Conservation (phyloP, 768 basidiomycete genomes). For the Russula compacta region DNA sequence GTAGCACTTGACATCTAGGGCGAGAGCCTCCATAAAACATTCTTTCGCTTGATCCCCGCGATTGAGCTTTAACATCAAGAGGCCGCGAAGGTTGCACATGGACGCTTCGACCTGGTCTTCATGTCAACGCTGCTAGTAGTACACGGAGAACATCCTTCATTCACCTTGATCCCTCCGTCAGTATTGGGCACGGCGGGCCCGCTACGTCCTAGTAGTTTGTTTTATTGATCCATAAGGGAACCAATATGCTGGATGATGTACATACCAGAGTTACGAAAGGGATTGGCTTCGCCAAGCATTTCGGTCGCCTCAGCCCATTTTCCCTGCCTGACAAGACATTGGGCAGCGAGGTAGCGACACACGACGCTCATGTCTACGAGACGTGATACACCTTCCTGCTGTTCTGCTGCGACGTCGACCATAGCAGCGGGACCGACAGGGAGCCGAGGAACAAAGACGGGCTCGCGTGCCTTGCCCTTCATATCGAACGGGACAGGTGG, state of each 20-base stretch:
- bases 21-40: conserved; percentile 92
- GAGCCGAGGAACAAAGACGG: conserved; percentile 38
- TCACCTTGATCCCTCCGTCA: conserved; percentile 92
- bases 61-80: conserved; percentile 90
- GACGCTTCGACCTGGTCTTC: conserved; percentile 79
- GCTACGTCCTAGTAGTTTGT: conserved; percentile 38
- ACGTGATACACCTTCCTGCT: conserved; percentile 58
- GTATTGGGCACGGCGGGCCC: conserved; percentile 68
- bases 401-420: conserved; percentile 56
- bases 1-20: conserved; percentile 93
- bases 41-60: conserved; percentile 86
- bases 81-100: conserved; percentile 89
- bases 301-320: conserved; percentile 90
- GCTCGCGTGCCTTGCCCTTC: conserved; percentile 43
- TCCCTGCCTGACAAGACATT: conserved; percentile 87
- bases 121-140: not conserved
- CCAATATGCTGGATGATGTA: conserved; percentile 10
- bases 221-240: not conserved
- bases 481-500: conserved; percentile 36
- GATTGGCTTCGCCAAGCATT: conserved; percentile 88
- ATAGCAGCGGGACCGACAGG: conserved; percentile 66
- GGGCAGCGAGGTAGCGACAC: conserved; percentile 93
- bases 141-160: conserved; percentile 23
- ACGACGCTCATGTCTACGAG: conserved; percentile 92
- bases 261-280: conserved; percentile 64